phyloP scores from a whole-genome alignment of 352 stramenopile species.

The Phytophthora hibernalis region DNA sequence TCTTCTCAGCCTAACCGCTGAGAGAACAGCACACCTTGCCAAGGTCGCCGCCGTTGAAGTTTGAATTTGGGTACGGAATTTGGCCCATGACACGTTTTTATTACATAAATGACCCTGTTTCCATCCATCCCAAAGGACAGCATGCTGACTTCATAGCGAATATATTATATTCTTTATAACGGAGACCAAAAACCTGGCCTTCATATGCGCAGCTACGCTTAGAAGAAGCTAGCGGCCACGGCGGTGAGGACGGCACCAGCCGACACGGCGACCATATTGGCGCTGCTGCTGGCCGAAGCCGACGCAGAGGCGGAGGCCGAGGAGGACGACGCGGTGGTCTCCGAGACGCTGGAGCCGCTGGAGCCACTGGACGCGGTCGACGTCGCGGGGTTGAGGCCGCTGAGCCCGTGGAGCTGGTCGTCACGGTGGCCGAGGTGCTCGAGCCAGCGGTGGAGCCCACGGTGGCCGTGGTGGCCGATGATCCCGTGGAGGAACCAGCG shows the following conservation, averaged over 20 bases:
- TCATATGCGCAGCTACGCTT: slow-evolving; percentile 23
- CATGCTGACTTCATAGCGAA: too few species aligned
- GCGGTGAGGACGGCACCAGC: slow-evolving; percentile 32
- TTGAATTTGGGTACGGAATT: too few species aligned
- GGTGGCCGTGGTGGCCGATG: slow-evolving; percentile 10
- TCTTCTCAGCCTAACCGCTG: too few species aligned
- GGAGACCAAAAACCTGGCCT: slow-evolving; percentile 11
- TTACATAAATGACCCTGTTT: too few species aligned
- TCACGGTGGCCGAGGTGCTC: slow-evolving; percentile 11
- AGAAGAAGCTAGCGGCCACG: slow-evolving; percentile 37
- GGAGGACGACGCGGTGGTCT: slow-evolving; percentile 24
- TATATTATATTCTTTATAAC: slow-evolving; percentile 36
- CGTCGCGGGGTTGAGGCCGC: slow-evolving; percentile 10
- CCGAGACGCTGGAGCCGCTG: slow-evolving; percentile 22
- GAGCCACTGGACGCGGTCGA: slow-evolving; percentile 22
- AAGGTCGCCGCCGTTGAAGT: too few species aligned
- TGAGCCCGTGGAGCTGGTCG: slow-evolving; percentile 15
- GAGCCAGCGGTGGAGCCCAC: slow-evolving; percentile 10
- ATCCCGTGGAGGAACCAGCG: slow-evolving; percentile 11
- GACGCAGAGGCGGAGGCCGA: slow-evolving; percentile 17
- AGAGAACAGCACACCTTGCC: too few species aligned
- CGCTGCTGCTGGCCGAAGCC: slow-evolving; percentile 26
- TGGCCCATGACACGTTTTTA: too few species aligned
- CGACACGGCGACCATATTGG: slow-evolving; percentile 30
- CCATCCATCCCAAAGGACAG: too few species aligned